phyloP scores from a whole-genome alignment of 2,329 filamentous ascomycete species.

The Aspergillus sp. region DNA sequence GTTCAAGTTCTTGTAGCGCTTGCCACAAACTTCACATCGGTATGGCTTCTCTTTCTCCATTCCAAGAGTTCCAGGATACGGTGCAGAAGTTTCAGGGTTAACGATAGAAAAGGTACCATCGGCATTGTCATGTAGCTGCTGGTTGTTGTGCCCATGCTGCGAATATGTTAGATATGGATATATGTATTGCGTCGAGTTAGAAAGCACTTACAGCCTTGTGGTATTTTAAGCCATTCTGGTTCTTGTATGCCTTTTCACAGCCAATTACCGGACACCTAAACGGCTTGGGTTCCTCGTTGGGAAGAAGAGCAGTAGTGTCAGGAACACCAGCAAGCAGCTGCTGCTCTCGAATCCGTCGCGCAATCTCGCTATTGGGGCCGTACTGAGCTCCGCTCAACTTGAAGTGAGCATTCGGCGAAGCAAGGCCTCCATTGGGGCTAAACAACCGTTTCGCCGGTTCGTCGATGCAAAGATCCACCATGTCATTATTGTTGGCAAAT shows the following conservation, averaged over 20 bases:
- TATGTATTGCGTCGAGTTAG: conserved; percentile 5
- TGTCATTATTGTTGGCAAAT: conserved; percentile 45
- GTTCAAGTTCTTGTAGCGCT: conserved; percentile 98
- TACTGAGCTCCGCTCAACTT: conserved; percentile 73
- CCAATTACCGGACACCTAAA: conserved; percentile 98
- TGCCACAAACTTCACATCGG: conserved; percentile 92
- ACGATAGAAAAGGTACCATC: conserved; percentile 98
- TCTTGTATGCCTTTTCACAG: conserved; percentile 99
- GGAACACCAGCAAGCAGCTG: conserved; percentile 56
- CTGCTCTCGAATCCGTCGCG: conserved; percentile 59
- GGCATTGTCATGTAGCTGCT: conserved; percentile 92
- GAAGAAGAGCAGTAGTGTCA: conserved; percentile 43
- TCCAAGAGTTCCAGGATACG: conserved; percentile 92
- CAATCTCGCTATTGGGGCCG: conserved; percentile 70
- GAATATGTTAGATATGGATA: conserved; percentile 16
- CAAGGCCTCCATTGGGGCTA: conserved; percentile 72
- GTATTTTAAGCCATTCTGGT: conserved; percentile 97
- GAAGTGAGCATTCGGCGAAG: conserved; percentile 64
- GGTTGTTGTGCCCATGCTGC: conserved; percentile 88
- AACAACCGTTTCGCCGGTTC: conserved; percentile 92
- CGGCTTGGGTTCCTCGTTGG: conserved; percentile 89
- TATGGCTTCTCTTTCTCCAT: conserved; percentile 99
- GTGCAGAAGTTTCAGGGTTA: conserved; percentile 87
- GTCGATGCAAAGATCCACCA: conserved; percentile 69
- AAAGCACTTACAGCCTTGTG: conserved; percentile 58